phyloP scores from a whole-genome alignment of 2,329 filamentous ascomycete genomes.

The Fusarium nodosum region DNA sequence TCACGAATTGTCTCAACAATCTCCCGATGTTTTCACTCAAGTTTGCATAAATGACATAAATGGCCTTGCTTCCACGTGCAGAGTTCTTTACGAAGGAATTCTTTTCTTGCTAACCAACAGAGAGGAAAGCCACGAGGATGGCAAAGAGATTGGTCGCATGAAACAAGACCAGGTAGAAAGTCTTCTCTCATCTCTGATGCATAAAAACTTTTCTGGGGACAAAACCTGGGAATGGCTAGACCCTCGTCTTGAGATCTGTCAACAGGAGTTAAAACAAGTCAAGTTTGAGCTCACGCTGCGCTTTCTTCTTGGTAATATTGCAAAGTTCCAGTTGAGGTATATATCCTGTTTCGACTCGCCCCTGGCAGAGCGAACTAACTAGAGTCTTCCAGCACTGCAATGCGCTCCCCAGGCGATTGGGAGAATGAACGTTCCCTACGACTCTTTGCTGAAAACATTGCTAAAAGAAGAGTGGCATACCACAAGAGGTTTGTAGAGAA shows the following conservation, averaged over 20 bases:
- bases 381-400: not conserved
- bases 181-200: not conserved
- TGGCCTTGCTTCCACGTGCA: not conserved
- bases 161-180: not conserved
- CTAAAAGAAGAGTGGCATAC: not conserved
- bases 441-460: not conserved
- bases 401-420: constrained; percentile 1
- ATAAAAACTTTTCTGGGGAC: not conserved
- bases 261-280: constrained; percentile 5
- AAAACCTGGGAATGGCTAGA: constrained; percentile 4
- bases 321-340: constrained; percentile 6
- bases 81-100: not conserved
- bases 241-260: constrained; percentile 3
- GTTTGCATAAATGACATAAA: constrained; percentile 4
- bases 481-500: not conserved
- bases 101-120: not conserved
- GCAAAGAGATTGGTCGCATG: fast-evolving
- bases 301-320: constrained; percentile 12
- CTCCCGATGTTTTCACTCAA: not conserved
- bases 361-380: fast-evolving
- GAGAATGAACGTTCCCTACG: constrained; percentile 1
- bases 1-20: not conserved
- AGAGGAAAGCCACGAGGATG: not conserved
- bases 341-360: fast-evolving
- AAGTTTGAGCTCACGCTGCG: constrained; percentile 21